Evolutionary conservation across 352 stramenopile species (phyloP).

Genomic region (Phytophthora hybrid): DNA sequence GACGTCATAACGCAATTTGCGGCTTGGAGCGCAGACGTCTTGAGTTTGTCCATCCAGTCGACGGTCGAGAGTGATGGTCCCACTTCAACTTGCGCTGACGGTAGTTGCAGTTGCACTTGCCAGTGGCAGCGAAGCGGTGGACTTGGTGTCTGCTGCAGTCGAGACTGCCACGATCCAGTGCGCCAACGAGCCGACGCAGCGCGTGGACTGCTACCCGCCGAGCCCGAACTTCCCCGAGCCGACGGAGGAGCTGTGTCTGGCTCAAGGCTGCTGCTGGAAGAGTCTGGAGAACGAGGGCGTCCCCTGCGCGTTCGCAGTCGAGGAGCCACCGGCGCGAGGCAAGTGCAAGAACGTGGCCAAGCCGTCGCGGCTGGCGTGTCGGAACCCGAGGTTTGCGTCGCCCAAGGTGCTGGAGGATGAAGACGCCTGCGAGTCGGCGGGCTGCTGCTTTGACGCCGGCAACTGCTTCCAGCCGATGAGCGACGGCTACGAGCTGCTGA

Average conservation of each 20-base stretch:
- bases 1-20: slow-evolving; percentile 41
- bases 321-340: slow-evolving; percentile 18
- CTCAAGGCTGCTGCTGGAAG: slow-evolving; percentile 88
- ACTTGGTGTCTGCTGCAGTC: slow-evolving; percentile 18
- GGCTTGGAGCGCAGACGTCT: slow-evolving; percentile 6
- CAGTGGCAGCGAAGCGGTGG: slow-evolving; percentile 7
- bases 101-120: slow-evolving; percentile 16
- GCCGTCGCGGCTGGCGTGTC: slow-evolving; percentile 68
- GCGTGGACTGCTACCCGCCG: slow-evolving; percentile 81
- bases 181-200: slow-evolving; percentile 36
- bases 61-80: slow-evolving; percentile 35
- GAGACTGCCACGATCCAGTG: slow-evolving; percentile 32
- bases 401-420: slow-evolving; percentile 35
- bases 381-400: slow-evolving; percentile 71
- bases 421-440: slow-evolving; percentile 51
- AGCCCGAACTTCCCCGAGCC: slow-evolving; percentile 66
- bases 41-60: background rate
- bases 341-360: slow-evolving; percentile 51
- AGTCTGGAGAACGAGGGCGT: slow-evolving; percentile 60
- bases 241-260: slow-evolving; percentile 82
- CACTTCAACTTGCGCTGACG: slow-evolving; percentile 25
- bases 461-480: slow-evolving; percentile 76
- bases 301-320: slow-evolving; percentile 68
- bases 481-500: slow-evolving; percentile 75
- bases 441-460: slow-evolving; percentile 81